Evolutionary conservation across 345 rosid species (phyloP).

Genomic region (Brassica incana): DNA sequence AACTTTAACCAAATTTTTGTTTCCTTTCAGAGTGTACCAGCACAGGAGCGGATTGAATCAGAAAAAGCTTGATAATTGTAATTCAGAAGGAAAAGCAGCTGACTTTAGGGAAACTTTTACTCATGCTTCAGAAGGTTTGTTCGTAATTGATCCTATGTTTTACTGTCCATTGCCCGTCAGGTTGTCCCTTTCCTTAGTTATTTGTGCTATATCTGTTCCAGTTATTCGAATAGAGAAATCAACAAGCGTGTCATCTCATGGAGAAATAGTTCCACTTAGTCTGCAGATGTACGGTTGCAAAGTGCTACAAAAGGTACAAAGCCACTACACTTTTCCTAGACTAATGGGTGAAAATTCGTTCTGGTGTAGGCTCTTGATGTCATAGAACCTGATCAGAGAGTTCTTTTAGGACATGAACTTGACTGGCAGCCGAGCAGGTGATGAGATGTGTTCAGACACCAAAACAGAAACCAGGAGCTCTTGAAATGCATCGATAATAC

Average conservation of each 20-base stretch:
- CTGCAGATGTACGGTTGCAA: conserved; percentile 78
- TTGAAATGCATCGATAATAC: background rate
- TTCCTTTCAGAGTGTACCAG: too few species aligned
- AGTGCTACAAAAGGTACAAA: conserved; percentile 64
- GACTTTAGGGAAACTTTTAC: too few species aligned
- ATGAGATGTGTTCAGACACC: conserved; percentile 78
- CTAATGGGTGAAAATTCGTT: conserved; percentile 18
- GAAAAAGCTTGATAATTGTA: too few species aligned
- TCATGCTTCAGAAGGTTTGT: too few species aligned
- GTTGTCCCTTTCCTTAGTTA: too few species aligned
- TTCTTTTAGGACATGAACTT: conserved; percentile 58
- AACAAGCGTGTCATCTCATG: conserved; percentile 56
- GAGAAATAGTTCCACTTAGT: conserved; percentile 62
- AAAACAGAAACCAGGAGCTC: conserved; percentile 69
- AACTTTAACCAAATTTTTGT: too few species aligned
- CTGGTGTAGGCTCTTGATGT: conserved; percentile 68
- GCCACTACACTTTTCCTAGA: background rate
- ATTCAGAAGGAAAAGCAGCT: too few species aligned
- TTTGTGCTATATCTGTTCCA: too few species aligned
- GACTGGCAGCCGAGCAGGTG: conserved; percentile 56
- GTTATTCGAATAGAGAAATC: conserved; percentile 42
- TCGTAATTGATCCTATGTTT: too few species aligned
- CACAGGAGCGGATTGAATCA: too few species aligned
- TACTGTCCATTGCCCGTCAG: too few species aligned
- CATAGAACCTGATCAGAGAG: conserved; percentile 70